These are phyloP conservation scores for Lipomyces starkeyi DNA, from an alignment of 805 yeast genomes.

Conservation along the genomic window DNA sequence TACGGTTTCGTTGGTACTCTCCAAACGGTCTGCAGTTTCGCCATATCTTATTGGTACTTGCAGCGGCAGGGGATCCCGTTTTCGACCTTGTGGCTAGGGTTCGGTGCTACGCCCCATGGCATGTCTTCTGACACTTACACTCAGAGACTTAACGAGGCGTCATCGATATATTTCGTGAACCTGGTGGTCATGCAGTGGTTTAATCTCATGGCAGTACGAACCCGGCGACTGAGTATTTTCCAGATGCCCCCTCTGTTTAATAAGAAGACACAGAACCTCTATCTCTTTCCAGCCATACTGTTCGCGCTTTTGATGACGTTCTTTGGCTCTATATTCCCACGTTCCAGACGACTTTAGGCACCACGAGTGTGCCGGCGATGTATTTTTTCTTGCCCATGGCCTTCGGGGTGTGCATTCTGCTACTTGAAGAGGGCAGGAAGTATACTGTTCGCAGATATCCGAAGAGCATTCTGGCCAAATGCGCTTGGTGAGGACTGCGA, in stretches of 20 bases:
- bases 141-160: slow-evolving; percentile 46
- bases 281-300: slow-evolving; percentile 47
- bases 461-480: slow-evolving; percentile 48
- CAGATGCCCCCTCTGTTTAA: slow-evolving; percentile 51
- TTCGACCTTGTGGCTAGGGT: slow-evolving; percentile 47
- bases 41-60: slow-evolving; percentile 51
- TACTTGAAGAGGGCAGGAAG: slow-evolving; percentile 55
- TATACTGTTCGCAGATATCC: slow-evolving; percentile 49
- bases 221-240: slow-evolving; percentile 52
- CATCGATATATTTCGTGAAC: slow-evolving; percentile 55
- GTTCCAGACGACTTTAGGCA: slow-evolving; percentile 48
- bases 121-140: slow-evolving; percentile 42
- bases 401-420: slow-evolving; percentile 51
- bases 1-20: slow-evolving; percentile 53
- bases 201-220: slow-evolving; percentile 54
- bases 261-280: slow-evolving; percentile 41
- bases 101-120: slow-evolving; percentile 45
- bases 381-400: slow-evolving; percentile 56
- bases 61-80: slow-evolving; percentile 49
- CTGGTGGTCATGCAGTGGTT: slow-evolving; percentile 57
- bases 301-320: slow-evolving; percentile 51
- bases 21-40: slow-evolving; percentile 51
- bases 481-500: slow-evolving; percentile 51
- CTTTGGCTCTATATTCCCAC: slow-evolving; percentile 50
- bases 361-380: slow-evolving; percentile 52